phyloP scores from a whole-genome alignment of 164 flowering plant genomes.

The Nymphaea colorata region DNA sequence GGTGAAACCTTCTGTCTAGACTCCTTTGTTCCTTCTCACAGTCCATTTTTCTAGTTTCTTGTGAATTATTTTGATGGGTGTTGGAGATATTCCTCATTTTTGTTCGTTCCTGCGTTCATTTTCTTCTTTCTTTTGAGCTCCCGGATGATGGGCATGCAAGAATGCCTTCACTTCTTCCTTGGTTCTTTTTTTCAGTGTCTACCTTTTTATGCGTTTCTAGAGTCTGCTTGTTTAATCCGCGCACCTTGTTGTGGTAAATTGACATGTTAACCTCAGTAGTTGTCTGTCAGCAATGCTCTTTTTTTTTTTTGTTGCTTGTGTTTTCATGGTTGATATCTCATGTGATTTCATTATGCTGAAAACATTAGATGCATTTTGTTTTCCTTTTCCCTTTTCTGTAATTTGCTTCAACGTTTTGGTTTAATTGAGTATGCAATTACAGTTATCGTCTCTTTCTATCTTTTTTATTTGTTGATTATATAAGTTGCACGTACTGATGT shows the following conservation, averaged over 20 bases:
- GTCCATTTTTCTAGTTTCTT: not conserved
- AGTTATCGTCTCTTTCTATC: not conserved
- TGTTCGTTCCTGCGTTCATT: not conserved
- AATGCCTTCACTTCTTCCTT: not conserved
- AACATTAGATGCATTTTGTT: not conserved
- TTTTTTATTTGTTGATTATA: not conserved
- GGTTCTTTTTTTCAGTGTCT: too few relatives aligned
- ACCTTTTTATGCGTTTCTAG: too few relatives aligned
- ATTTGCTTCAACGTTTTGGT: not conserved
- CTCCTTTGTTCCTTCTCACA: not conserved
- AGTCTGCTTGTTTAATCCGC: too few relatives aligned
- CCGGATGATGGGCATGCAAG: not conserved
- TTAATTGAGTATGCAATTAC: not conserved
- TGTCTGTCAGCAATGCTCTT: too few relatives aligned
- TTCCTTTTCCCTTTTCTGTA: not conserved
- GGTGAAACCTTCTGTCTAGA: not conserved
- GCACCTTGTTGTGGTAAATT: too few relatives aligned
- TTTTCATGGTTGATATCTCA: too few relatives aligned
- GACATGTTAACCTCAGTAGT: too few relatives aligned
- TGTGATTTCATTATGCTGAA: too few relatives aligned
- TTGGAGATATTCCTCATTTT: not conserved
- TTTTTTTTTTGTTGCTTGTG: too few relatives aligned
- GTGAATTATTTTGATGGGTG: not conserved
- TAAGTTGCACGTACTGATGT: not conserved
- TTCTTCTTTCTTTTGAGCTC: not conserved